A percentile compares a stretch with the other conserved stretches of the same genome.
phyloP scores from a whole-genome alignment of 768 basidiomycete genomes.

The Naematelia aurantialba region DNA sequence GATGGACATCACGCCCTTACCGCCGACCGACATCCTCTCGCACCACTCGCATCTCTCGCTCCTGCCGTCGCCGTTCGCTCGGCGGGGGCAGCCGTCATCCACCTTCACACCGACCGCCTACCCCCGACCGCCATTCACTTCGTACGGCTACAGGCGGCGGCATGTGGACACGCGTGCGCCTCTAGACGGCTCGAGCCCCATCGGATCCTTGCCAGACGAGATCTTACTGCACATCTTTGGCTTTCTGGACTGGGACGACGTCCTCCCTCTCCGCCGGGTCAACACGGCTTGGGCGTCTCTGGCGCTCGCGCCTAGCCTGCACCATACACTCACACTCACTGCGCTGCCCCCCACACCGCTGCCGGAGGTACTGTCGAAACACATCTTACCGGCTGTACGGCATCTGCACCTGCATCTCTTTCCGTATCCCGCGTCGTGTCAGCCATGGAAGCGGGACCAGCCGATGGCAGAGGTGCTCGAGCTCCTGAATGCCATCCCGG shows the following conservation, averaged over 20 bases:
- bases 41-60: constrained; percentile 27
- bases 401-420: constrained; percentile 30
- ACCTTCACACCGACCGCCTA: background rate
- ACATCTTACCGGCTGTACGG: constrained; percentile 21
- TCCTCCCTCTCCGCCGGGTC: constrained; percentile 17
- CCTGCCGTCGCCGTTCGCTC: constrained; percentile 3
- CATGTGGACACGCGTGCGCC: constrained; percentile 17
- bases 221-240: constrained; percentile 21
- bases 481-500: constrained; percentile 16
- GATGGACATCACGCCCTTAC: constrained; percentile 32
- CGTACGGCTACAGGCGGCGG: background rate
- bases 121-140: constrained; percentile 3
- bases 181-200: constrained; percentile 17
- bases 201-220: constrained; percentile 30
- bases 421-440: constrained; percentile 19
- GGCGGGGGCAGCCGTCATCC: background rate
- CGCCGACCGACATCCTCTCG: constrained; percentile 24
- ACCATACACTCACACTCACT: constrained; percentile 19
- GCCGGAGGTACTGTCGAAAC: constrained; percentile 8
- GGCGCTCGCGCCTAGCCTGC: constrained; percentile 16
- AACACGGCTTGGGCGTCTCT: constrained; percentile 9
- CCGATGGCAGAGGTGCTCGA: constrained; percentile 7
- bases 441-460: constrained; percentile 2
- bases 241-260: constrained; percentile 19
- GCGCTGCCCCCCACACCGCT: constrained; percentile 23